A percentile compares a stretch with the other conserved stretches of the same genome.
These are phyloP conservation scores for Osmozyma mogii DNA, from an alignment of 805 yeast species.

Conservation along the genomic window DNA sequence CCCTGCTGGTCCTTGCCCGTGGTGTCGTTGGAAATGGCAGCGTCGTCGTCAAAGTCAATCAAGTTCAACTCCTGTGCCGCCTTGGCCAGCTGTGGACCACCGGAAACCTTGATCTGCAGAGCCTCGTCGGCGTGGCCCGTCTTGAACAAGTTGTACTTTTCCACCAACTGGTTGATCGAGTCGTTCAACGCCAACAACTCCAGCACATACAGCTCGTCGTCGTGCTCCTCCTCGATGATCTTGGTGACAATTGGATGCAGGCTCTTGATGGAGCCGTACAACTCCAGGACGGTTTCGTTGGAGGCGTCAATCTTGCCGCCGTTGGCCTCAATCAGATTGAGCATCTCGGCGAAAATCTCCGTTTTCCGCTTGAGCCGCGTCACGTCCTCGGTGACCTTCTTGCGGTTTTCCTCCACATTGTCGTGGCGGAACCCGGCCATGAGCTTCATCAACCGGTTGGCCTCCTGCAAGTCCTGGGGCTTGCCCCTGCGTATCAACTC, in stretches of 20 bases:
- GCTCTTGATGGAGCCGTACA: conserved; percentile 68
- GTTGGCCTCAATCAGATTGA: conserved; percentile 40
- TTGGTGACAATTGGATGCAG: conserved; percentile 83
- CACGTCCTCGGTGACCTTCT: conserved; percentile 75
- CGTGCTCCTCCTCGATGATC: conserved; percentile 76
- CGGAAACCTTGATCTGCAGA: conserved; percentile 29
- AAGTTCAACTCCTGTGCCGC: conserved; percentile 26
- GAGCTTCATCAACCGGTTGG: conserved; percentile 92
- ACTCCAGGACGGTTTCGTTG: conserved; percentile 72
- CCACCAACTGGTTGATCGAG: conserved; percentile 58
- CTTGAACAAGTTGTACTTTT: conserved; percentile 58
- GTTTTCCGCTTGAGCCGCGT: conserved; percentile 79
- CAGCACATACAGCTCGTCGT: conserved; percentile 42
- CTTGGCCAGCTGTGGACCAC: conserved; percentile 16
- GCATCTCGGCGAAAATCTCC: conserved; percentile 83
- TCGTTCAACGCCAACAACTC: conserved; percentile 68
- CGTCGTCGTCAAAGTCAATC: conserved; percentile 37
- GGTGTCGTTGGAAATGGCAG: conserved; percentile 24
- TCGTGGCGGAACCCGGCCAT: conserved; percentile 97
- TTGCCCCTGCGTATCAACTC: conserved; percentile 92
- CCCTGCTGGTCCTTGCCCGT: conserved; percentile 27
- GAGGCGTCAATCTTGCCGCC: conserved; percentile 33
- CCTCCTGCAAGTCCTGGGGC: conserved; percentile 92
- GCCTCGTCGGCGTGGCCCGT: conserved; percentile 58
- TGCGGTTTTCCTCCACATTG: conserved; percentile 62